These are phyloP conservation scores for Cytospora leucostoma DNA, from an alignment of 2,329 filamentous ascomycete genomes.

Conservation along the genomic window DNA sequence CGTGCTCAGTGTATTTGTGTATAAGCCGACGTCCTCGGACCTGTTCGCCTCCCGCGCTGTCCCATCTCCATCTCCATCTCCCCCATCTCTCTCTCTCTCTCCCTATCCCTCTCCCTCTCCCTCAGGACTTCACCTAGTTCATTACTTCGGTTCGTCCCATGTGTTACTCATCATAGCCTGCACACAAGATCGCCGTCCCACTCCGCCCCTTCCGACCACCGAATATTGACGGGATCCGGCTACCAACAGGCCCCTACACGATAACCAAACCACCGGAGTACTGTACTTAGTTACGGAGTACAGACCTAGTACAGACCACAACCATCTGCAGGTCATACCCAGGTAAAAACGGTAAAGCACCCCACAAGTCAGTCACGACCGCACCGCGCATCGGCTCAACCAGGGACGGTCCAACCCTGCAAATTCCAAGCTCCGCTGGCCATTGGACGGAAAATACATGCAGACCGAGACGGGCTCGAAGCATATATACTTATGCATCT, in stretches of 20 bases:
- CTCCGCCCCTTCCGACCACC: constrained; percentile 13
- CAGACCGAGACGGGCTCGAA: background rate
- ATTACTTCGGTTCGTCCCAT: background rate
- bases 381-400: background rate
- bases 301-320: no score
- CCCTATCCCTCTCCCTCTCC: constrained; percentile 7
- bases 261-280: background rate
- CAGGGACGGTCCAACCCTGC: background rate
- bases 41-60: no score
- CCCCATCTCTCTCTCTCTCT: constrained; percentile 3
- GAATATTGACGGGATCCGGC: background rate
- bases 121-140: background rate
- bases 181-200: constrained; percentile 9
- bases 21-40: no score
- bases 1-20: no score
- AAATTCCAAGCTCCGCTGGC: background rate
- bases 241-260: background rate
- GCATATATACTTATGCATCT: no score
- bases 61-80: no score
- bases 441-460: background rate
- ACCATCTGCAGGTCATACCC: background rate
- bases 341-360: background rate
- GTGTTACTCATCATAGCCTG: background rate
- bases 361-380: background rate
- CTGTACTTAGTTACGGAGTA: no score